These are phyloP conservation scores for Ceratobasidium theobromae DNA, from an alignment of 1,284 basidiomycete species.

Conservation along the genomic window DNA sequence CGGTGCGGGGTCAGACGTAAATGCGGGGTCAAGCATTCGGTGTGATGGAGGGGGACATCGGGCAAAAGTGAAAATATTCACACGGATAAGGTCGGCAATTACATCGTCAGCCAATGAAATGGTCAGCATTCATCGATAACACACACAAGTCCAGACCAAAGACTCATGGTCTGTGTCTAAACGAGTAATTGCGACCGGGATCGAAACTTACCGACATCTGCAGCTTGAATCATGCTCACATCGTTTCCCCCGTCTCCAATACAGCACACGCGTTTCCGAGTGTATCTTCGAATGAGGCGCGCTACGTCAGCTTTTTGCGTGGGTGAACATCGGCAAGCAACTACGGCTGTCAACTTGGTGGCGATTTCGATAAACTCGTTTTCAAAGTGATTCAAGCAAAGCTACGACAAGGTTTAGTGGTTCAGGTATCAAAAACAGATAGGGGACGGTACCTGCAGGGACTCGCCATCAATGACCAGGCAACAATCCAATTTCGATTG, in stretches of 20 bases:
- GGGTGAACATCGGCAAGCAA: conserved; percentile 96
- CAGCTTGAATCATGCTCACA: conserved; percentile 95
- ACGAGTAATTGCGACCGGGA: neutral
- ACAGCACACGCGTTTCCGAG: conserved; percentile 95
- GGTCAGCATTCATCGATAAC: conserved; percentile 18
- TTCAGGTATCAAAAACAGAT: neutral
- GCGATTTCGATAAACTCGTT: conserved; percentile 95
- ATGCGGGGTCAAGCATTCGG: conserved; percentile 26
- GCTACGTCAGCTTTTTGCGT: conserved; percentile 99
- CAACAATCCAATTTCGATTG: conserved; percentile 96
- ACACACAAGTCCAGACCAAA: neutral
- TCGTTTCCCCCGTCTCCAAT: conserved; percentile 97
- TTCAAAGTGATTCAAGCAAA: conserved; percentile 86
- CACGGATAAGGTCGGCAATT: neutral
- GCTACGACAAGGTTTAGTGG: conserved; percentile 48
- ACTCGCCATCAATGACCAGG: conserved; percentile 98
- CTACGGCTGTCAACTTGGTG: conserved; percentile 93
- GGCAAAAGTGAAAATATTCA: neutral
- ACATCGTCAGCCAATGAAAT: neutral
- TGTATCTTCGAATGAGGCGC: conserved; percentile 83
- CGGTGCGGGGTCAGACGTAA: conserved; percentile 24
- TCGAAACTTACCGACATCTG: conserved; percentile 77
- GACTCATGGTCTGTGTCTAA: neutral
- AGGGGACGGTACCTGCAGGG: conserved; percentile 61
- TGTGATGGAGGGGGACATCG: neutral